Evolutionary conservation across 495 filamentous ascomycete genomes (phyloP).

Genomic region (Aspergillus diversus): DNA sequence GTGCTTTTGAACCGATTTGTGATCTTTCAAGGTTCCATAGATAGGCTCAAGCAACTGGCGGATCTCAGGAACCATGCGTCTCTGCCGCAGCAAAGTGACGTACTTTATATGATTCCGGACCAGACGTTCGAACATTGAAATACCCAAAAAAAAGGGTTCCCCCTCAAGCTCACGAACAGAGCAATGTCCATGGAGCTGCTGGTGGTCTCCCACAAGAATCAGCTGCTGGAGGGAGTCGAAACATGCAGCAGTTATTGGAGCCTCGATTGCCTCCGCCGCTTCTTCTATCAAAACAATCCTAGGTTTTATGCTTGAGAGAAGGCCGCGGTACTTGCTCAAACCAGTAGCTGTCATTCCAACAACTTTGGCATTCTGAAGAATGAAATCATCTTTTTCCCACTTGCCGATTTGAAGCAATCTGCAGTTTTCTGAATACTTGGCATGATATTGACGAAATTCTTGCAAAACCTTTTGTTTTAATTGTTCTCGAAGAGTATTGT

Average conservation of each 20-base stretch:
- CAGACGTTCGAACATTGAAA: constrained; percentile 80
- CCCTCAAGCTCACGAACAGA: constrained; percentile 56
- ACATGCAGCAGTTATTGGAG: constrained; percentile 64
- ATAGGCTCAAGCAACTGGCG: constrained; percentile 65
- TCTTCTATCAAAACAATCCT: constrained; percentile 73
- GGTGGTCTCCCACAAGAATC: constrained; percentile 76
- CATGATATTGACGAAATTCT: constrained; percentile 45
- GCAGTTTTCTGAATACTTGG: constrained; percentile 44
- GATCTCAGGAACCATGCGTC: constrained; percentile 77
- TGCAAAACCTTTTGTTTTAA: constrained; percentile 46
- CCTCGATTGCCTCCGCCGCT: constrained; percentile 74
- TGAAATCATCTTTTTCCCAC: constrained; percentile 57
- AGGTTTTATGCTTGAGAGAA: constrained; percentile 72
- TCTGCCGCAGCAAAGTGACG: constrained; percentile 60
- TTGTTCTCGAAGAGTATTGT: constrained; percentile 55
- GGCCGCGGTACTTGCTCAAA: constrained; percentile 80
- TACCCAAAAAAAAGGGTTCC: constrained; percentile 61
- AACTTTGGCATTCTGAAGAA: constrained; percentile 58
- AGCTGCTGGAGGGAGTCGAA: constrained; percentile 71
- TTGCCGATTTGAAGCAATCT: constrained; percentile 52
- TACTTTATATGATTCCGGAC: constrained; percentile 69
- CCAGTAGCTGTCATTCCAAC: constrained; percentile 83
- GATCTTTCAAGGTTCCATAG: constrained; percentile 70
- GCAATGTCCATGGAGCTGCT: constrained; percentile 70
- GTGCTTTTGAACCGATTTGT: constrained; percentile 64